phyloP scores from a whole-genome alignment of 78 protist genomes.

The Creolimax fragrantissima region DNA sequence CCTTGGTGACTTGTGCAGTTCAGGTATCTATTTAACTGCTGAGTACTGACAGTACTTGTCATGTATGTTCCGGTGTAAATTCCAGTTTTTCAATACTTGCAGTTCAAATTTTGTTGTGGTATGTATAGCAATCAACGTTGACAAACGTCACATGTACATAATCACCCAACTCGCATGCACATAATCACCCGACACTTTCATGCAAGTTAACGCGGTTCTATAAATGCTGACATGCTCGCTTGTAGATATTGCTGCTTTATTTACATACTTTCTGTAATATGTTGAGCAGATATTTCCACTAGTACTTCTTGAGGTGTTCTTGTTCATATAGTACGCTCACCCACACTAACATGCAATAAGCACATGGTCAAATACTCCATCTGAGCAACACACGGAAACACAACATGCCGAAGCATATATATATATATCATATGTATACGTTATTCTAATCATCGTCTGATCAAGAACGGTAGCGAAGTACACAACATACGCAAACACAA shows the following conservation, averaged over 20 bases:
- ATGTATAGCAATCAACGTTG: neutral
- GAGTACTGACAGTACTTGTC: neutral
- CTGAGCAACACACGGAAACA: too few relatives aligned
- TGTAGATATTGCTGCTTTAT: neutral
- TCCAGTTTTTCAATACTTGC: neutral
- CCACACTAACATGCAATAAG: too few relatives aligned
- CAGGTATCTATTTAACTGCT: neutral
- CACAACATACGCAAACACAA: too few relatives aligned
- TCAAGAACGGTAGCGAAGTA: too few relatives aligned
- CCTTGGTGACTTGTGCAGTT: neutral
- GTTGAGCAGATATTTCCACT: neutral
- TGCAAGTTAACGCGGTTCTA: neutral
- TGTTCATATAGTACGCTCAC: too few relatives aligned
- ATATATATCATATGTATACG: too few relatives aligned
- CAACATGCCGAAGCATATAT: too few relatives aligned
- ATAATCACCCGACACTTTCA: neutral
- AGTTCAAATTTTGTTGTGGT: neutral
- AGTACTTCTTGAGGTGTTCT: too few relatives aligned
- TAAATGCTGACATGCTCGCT: neutral
- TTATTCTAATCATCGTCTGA: too few relatives aligned
- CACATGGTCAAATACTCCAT: too few relatives aligned
- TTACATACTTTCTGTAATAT: neutral
- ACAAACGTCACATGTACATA: neutral
- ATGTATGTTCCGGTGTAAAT: neutral
- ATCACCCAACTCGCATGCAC: neutral